Percentiles rank a stretch among this genome's conserved stretches.
Evolutionary conservation across 371 early-diverging fungal genomes (phyloP).

Genomic region (Umbelopsis sp.): DNA sequence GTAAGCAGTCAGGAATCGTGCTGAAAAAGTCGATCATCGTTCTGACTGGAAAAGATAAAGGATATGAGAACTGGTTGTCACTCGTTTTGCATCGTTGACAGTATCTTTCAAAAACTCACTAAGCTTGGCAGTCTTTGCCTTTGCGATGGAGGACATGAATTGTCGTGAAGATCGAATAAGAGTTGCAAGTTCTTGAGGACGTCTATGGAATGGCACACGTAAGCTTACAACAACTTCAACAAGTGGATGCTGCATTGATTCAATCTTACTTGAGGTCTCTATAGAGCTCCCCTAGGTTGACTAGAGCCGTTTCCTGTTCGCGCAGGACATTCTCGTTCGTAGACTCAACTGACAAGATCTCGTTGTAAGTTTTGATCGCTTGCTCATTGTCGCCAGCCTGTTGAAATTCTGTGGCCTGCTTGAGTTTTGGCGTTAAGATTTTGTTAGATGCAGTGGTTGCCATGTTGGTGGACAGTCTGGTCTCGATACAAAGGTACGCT

Average conservation of each 20-base stretch:
- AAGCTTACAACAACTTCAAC: not conserved
- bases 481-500: not conserved
- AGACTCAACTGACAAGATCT: constrained; percentile 47
- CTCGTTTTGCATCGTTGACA: not conserved
- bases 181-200: constrained; percentile 76
- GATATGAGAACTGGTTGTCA: not conserved
- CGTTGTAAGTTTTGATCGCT: constrained; percentile 56
- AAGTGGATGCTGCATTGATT: not conserved
- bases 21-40: constrained; percentile 88
- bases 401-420: constrained; percentile 54
- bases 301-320: constrained; percentile 64
- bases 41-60: constrained; percentile 60
- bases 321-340: constrained; percentile 39
- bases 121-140: constrained; percentile 96
- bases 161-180: constrained; percentile 82
- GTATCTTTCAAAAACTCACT: constrained; percentile 50
- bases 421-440: constrained; percentile 34
- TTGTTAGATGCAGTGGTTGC: constrained; percentile 6
- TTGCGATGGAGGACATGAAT: constrained; percentile 83
- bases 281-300: constrained; percentile 67
- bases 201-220: constrained; percentile 44
- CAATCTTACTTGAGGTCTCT: constrained; percentile 59
- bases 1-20: constrained; percentile 84
- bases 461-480: not conserved
- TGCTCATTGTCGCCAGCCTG: constrained; percentile 55